Evolutionary conservation across 2,329 filamentous ascomycete genomes (phyloP).

Genomic region (Penicillium crustosum): DNA sequence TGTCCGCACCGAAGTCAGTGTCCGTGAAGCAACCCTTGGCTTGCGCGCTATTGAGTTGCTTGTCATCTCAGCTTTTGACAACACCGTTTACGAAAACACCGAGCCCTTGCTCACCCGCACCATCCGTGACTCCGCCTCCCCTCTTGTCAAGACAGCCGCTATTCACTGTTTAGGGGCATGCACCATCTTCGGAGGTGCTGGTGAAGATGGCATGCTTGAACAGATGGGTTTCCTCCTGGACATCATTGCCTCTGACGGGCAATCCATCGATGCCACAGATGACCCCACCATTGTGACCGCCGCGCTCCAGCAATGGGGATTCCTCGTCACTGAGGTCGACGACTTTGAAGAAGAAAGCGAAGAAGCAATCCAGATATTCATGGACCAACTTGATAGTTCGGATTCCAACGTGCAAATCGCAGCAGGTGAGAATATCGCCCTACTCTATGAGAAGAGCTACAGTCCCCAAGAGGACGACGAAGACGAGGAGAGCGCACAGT

Average conservation of each 20-base stretch:
- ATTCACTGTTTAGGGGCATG: slow-evolving; percentile 73
- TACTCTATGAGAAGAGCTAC: slow-evolving; percentile 75
- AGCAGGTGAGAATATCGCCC: slow-evolving; percentile 75
- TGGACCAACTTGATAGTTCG: slow-evolving; percentile 78
- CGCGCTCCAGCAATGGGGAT: slow-evolving; percentile 75
- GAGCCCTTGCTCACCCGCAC: slow-evolving; percentile 59
- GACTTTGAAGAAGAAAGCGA: slow-evolving; percentile 71
- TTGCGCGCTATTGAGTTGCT: slow-evolving; percentile 72
- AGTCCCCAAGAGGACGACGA: slow-evolving; percentile 61
- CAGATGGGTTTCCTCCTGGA: slow-evolving; percentile 74
- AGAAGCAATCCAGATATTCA: slow-evolving; percentile 73
- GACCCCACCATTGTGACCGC: slow-evolving; percentile 69
- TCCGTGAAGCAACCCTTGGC: slow-evolving; percentile 68
- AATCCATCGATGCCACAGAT: slow-evolving; percentile 69
- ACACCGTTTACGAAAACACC: slow-evolving; percentile 65
- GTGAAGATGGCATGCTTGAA: slow-evolving; percentile 65
- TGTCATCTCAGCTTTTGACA: slow-evolving; percentile 64
- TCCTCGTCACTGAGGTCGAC: slow-evolving; percentile 74
- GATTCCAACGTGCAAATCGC: slow-evolving; percentile 72
- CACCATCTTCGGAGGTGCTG: slow-evolving; percentile 73
- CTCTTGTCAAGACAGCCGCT: slow-evolving; percentile 64
- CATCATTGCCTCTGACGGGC: slow-evolving; percentile 76
- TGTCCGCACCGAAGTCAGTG: slow-evolving; percentile 66
- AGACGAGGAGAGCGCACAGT: slow-evolving; percentile 47
- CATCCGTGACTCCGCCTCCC: slow-evolving; percentile 66